Percentiles rank a stretch among this genome's conserved stretches.
Evolutionary conservation across 352 stramenopile genomes (phyloP).

Genomic region (Globisporangium radiosum): DNA sequence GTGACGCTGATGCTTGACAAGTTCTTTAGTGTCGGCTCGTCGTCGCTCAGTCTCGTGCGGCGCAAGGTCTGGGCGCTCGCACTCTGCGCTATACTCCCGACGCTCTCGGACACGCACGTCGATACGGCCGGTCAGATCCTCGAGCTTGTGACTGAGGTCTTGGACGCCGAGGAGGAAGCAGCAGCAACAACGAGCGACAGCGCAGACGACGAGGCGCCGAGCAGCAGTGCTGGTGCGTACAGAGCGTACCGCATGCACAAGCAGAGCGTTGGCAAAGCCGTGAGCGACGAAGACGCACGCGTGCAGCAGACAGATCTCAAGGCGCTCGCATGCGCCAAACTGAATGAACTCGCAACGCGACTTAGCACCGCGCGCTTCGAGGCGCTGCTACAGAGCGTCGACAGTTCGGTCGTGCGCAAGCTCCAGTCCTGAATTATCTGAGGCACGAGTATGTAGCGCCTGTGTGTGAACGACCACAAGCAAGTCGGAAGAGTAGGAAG

Average conservation of each 20-base stretch:
- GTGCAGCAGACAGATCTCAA: constrained; percentile 42
- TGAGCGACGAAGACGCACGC: constrained; percentile 26
- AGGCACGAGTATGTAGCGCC: too few species aligned
- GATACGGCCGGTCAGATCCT: constrained; percentile 62
- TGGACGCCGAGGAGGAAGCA: constrained; percentile 52
- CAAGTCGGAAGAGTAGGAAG: too few species aligned
- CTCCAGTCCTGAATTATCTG: constrained; percentile 22
- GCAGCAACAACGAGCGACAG: not conserved
- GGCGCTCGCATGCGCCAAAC: constrained; percentile 24
- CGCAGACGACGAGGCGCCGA: not conserved
- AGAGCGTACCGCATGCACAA: constrained; percentile 42
- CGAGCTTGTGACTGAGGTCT: constrained; percentile 56
- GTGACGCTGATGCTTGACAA: constrained; percentile 61
- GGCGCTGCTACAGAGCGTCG: constrained; percentile 48
- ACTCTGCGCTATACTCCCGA: constrained; percentile 34
- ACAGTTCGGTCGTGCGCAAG: constrained; percentile 48
- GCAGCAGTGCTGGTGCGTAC: constrained; percentile 28
- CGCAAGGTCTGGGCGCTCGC: constrained; percentile 69
- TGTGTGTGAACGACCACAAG: too few species aligned
- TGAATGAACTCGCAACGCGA: constrained; percentile 35
- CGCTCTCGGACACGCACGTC: constrained; percentile 32
- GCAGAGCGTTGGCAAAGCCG: constrained; percentile 17
- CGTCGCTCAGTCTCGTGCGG: constrained; percentile 43
- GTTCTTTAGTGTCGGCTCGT: constrained; percentile 64
- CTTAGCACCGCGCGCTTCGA: constrained; percentile 37